A percentile compares a stretch with the other conserved stretches of the same genome.
phyloP scores from a whole-genome alignment of 2,329 filamentous ascomycete species.

The Clarireedia paspali region DNA sequence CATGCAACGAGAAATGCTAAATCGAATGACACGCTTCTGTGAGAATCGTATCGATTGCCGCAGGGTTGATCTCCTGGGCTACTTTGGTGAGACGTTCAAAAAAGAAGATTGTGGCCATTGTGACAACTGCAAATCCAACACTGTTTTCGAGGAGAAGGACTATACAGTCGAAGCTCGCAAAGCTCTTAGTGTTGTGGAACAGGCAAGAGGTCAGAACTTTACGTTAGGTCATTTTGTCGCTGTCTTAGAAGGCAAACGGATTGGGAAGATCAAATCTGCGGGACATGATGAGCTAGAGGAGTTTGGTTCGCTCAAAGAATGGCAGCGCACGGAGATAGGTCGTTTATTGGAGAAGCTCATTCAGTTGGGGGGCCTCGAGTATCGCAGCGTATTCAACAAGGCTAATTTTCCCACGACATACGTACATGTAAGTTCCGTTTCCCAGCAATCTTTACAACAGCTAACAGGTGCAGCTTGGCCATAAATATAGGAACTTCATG shows the following conservation, averaged over 20 bases:
- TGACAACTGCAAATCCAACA: conserved; percentile 79
- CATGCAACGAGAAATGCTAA: conserved; percentile 77
- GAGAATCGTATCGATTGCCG: conserved; percentile 86
- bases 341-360: conserved; percentile 74
- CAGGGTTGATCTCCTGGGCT: conserved; percentile 79
- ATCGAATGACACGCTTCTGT: conserved; percentile 77
- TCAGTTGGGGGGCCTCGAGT: conserved; percentile 63
- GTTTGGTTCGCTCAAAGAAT: conserved; percentile 59
- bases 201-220: conserved; percentile 50
- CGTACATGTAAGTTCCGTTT: conserved; percentile 44
- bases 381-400: conserved; percentile 59
- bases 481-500: conserved; percentile 23
- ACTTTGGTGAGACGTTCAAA: conserved; percentile 83
- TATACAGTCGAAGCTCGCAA: conserved; percentile 67
- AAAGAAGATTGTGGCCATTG: conserved; percentile 67
- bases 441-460: background rate
- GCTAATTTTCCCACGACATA: conserved; percentile 68
- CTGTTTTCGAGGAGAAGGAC: conserved; percentile 64
- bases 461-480: conserved; percentile 28
- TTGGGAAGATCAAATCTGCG: conserved; percentile 44
- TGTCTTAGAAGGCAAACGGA: conserved; percentile 64
- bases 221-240: conserved; percentile 80
- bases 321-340: conserved; percentile 72
- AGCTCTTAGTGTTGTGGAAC: conserved; percentile 59
- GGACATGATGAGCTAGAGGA: conserved; percentile 34